phyloP scores from a whole-genome alignment of 257 asterid genomes.

The Nicotiana sylvestris region DNA sequence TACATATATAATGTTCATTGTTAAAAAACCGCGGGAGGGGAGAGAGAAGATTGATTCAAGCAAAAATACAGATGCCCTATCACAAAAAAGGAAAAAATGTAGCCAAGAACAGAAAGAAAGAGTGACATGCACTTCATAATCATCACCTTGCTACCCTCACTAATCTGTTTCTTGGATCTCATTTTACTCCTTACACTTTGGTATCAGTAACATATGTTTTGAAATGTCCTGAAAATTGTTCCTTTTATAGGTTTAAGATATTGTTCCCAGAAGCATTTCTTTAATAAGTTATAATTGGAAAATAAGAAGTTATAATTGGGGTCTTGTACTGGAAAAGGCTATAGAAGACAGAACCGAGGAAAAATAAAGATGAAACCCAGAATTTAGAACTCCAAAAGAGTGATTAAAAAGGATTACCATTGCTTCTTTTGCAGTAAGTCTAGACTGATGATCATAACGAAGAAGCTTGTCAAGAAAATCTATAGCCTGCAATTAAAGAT shows the following conservation, averaged over 20 bases:
- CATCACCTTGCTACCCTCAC: background rate
- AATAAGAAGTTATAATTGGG: background rate
- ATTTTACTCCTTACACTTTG: background rate
- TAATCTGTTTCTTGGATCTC: background rate
- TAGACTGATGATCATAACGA: constrained; percentile 89
- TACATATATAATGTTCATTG: background rate
- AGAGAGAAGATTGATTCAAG: background rate
- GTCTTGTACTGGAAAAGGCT: background rate
- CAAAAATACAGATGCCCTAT: background rate
- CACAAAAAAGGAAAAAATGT: background rate
- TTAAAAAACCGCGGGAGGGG: background rate
- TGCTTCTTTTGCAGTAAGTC: constrained; percentile 94
- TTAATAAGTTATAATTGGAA: background rate
- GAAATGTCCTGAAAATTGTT: background rate
- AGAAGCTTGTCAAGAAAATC: constrained; percentile 94
- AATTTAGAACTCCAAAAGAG: background rate
- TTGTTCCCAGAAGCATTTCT: background rate
- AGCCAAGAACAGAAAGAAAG: background rate
- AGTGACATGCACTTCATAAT: background rate
- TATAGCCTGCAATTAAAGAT: constrained; percentile 42
- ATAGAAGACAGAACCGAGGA: background rate
- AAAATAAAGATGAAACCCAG: background rate
- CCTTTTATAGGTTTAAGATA: background rate
- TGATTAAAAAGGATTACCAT: constrained; percentile 4
- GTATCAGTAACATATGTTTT: background rate